Evolutionary conservation across 805 yeast genomes (phyloP).

Genomic region (Candida ipomoeae): DNA sequence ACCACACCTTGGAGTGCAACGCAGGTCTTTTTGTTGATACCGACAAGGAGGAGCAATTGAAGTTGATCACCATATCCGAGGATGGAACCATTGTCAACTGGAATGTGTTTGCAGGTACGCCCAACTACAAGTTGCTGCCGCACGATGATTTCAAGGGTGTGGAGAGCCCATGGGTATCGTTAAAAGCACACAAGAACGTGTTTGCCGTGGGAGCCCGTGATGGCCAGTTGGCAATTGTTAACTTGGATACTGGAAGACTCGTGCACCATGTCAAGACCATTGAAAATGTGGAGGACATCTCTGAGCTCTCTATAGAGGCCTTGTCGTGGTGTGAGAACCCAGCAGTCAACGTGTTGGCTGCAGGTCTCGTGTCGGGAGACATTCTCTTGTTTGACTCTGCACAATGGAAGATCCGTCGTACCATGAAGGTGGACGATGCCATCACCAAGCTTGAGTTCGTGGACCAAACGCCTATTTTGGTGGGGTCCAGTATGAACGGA

Average conservation of each 20-base stretch:
- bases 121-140: conserved; percentile 61
- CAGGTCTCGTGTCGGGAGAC: conserved; percentile 87
- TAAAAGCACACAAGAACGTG: conserved; percentile 50
- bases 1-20: conserved; percentile 78
- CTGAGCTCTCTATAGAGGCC: conserved; percentile 50
- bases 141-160: conserved; percentile 64
- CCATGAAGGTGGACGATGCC: conserved; percentile 70
- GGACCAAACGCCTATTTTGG: conserved; percentile 50
- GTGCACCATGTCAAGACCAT: conserved; percentile 63
- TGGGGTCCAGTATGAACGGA: conserved; percentile 82
- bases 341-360: conserved; percentile 60
- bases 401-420: conserved; percentile 81
- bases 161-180: conserved; percentile 84
- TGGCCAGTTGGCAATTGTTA: conserved; percentile 78
- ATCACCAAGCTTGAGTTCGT: conserved; percentile 75
- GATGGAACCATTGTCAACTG: conserved; percentile 85
- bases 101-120: conserved; percentile 79
- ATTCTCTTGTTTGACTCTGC: conserved; percentile 76
- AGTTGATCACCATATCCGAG: conserved; percentile 72
- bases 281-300: conserved; percentile 46
- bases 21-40: conserved; percentile 72
- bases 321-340: conserved; percentile 67
- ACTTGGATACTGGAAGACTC: conserved; percentile 67
- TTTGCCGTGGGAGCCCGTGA: conserved; percentile 84
- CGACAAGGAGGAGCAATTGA: conserved; percentile 46